Evolutionary conservation across 2,329 filamentous ascomycete genomes (phyloP).

Genomic region (Didymella sp.): DNA sequence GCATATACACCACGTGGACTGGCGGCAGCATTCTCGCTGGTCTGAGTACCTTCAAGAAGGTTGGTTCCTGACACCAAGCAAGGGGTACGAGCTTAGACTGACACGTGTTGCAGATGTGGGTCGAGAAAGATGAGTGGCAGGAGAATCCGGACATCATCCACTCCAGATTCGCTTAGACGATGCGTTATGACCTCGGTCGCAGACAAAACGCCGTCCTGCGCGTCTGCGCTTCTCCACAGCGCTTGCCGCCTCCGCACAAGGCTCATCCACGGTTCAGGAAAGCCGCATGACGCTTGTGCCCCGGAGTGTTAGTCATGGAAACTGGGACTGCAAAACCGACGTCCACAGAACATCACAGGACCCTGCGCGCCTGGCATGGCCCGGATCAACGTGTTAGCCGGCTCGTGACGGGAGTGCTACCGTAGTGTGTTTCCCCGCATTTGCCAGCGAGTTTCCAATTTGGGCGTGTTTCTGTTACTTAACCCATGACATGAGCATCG

Average conservation of each 20-base stretch:
- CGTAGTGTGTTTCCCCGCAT: constrained; percentile 48
- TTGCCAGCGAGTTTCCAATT: constrained; percentile 32
- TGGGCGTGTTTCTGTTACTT: constrained; percentile 47
- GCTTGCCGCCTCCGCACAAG: constrained; percentile 43
- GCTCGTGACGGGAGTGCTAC: constrained; percentile 41
- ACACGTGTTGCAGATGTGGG: constrained; percentile 82
- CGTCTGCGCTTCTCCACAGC: constrained; percentile 35
- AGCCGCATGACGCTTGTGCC: constrained; percentile 41
- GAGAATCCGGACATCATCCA: constrained; percentile 99
- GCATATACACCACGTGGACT: constrained; percentile 99
- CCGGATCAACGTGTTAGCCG: constrained; percentile 36
- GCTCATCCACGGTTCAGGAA: constrained; percentile 26
- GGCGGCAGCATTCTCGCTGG: constrained; percentile 96
- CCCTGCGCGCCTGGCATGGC: constrained; percentile 30
- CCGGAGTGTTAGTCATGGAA: constrained; percentile 46
- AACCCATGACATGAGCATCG: constrained; percentile 26
- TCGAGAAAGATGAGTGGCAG: constrained; percentile 99
- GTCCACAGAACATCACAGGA: constrained; percentile 32
- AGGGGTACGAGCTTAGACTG: constrained; percentile 30
- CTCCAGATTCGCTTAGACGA: constrained; percentile 84
- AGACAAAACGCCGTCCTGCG: constrained; percentile 19
- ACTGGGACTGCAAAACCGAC: constrained; percentile 35
- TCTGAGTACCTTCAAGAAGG: constrained; percentile 97
- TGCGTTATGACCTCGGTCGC: constrained; percentile 36
- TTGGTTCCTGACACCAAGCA: constrained; percentile 53